phyloP scores from a whole-genome alignment of 208 protist species.

The Trypanosoma theileri region DNA sequence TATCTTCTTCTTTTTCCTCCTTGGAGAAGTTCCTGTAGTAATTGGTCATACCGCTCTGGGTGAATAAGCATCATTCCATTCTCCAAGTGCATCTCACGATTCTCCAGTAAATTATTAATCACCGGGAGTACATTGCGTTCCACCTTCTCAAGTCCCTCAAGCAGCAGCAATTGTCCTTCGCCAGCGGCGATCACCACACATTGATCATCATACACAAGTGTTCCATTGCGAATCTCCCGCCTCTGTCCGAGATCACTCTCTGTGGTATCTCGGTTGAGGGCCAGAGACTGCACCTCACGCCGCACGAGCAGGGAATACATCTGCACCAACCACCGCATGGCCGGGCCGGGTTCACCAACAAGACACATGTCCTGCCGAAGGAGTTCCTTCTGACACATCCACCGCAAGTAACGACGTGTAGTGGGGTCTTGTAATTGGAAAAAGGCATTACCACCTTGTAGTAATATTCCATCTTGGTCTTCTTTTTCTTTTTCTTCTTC shows the following conservation, averaged over 20 bases:
- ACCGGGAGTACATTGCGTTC: conserved; percentile 95
- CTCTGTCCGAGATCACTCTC: conserved; percentile 95
- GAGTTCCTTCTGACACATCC: conserved; percentile 92
- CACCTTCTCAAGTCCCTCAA: conserved; percentile 94
- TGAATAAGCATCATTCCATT: conserved; percentile 91
- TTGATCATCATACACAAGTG: conserved; percentile 91
- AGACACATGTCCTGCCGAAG: conserved; percentile 95
- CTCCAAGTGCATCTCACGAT: conserved; percentile 95
- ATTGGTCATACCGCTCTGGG: conserved; percentile 85
- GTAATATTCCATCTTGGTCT: not conserved
- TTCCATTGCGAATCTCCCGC: conserved; percentile 88
- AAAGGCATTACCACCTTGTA: conserved; percentile 43
- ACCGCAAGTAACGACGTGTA: conserved; percentile 74
- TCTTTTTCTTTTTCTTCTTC: not conserved
- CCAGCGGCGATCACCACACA: conserved; percentile 90
- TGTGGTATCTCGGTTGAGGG: conserved; percentile 93
- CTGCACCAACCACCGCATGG: conserved; percentile 83
- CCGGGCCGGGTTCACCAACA: conserved; percentile 88
- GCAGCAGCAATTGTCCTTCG: conserved; percentile 89
- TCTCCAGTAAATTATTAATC: conserved; percentile 96
- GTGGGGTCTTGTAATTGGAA: conserved; percentile 58
- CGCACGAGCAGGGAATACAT: conserved; percentile 68
- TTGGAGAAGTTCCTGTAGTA: conserved; percentile 57
- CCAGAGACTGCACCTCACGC: conserved; percentile 87
- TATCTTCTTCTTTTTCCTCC: not conserved